Base-by-base conservation (phyloP, 2,329 filamentous ascomycete genomes). In the Dactylellina cionopaga region DNA sequence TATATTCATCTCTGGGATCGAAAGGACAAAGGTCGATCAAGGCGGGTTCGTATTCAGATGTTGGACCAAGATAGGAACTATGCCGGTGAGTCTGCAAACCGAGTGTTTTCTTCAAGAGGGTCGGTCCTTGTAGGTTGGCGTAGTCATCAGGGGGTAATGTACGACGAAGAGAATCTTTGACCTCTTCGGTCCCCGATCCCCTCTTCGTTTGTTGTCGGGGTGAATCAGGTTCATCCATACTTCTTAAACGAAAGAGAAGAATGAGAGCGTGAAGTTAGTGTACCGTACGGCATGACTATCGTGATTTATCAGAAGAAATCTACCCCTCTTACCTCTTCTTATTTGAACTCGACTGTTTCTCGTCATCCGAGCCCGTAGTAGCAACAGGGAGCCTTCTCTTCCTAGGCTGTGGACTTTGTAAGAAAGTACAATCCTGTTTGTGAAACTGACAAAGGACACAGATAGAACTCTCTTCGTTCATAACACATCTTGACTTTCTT, bases 31-130 rank as follows among this genome's bases (percentile, higher is more conserved):
- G 84, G 76, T 91, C 90, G 80, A 94, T 91, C 60, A 95, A 84
- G n/a, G 89, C 89, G 13, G 90, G 90, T 79, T 95, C 91, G 78
- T 93, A 92, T 77, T 92, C 90, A 54, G 91, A 92, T 54, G 90
- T 94, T 66, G 90, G 87, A 24, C 91, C 91, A 76, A 95, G 91
- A 78, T 94, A 92, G 80, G 92, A 90, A 81, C 90, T 92, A 80
- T 90, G 92, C 72, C 90, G 88, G 80, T 92, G 89, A 77, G 87
- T 83, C 79, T 94, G 91, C 75, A 95, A 84, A 70, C 91, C 91
- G 66, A 95, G 83, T 13, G 88, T 72, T 46, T 72, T 72, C 59
- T 72, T 72, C 37, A 72, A 51, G 11, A 72, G 59, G 10, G 68
- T 72, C 37, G 43, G 68, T n/a, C 68, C 68, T 41, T 29, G 68